Evolutionary conservation across 768 basidiomycete genomes (phyloP), one percentile per base, ranked within the genome.

Genomic region (Saitozyma podzolica): DNA sequence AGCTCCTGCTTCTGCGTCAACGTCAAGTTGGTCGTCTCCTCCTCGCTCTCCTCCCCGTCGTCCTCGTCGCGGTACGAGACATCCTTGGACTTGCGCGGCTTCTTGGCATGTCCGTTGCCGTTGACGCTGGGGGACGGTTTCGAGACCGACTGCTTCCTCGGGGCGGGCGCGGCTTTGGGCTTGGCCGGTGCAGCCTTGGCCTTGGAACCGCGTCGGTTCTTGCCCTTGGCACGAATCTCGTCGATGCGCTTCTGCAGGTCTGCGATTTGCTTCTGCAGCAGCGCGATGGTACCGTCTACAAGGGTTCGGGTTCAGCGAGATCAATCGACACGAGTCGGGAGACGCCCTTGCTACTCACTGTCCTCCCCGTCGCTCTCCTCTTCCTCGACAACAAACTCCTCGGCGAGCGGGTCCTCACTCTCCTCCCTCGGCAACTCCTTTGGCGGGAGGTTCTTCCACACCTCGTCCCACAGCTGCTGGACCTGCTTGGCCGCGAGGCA

Each of bases 1-100:
- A 99, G 83, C 76, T 97, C 92, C 81, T 96, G 93, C 88, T 99
- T 99, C 83, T 98, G 95, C 68, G 92, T 91, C 78, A 95, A 91
- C 56, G 91, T 89, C 43, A 97, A 84, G 20, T 62, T 61, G 8
- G 56, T 55, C 14, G 58, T 56, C 45, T 62, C 64, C 41, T 71
- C 72, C 11, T 78, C 78, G 7, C 64, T 64, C 20, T 64, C 67
- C 45, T 72, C 69, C 6, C 65, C 73, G 9, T 66, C 75, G 42
- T 67, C 66, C 14, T 70, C 73, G 14, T 72, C 71, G 41, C 56
- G 54, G 58, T 57, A 71, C 13, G n/a, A 48, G n/a, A 56, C 61
- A 16, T 73, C 68, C 59, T 72, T 75, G 42, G 63, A 50, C 62
- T 69, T 77, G 42, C 68, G 64, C 40, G 70, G 61, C 62, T 75